Evolutionary conservation across 345 rosid genomes (phyloP).

Genomic region (Mercurialis annua): DNA sequence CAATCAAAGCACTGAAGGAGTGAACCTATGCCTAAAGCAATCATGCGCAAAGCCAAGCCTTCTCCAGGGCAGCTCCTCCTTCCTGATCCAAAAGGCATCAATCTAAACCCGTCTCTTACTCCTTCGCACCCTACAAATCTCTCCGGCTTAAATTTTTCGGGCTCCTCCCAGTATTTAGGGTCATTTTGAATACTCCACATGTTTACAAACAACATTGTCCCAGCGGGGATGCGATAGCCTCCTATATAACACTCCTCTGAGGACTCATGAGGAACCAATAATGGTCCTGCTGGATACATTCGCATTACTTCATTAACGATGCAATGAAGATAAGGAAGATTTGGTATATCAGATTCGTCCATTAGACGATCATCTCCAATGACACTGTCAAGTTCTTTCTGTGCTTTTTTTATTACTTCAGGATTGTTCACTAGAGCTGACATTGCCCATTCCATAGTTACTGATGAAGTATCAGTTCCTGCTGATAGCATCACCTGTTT

Average conservation of each 20-base stretch:
- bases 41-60: conserved; percentile 27
- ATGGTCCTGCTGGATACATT: conserved; percentile 42
- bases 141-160: conserved; percentile 36
- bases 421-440: conserved; percentile 49
- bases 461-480: conserved; percentile 50
- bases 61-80: conserved; percentile 48
- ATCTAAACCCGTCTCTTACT: conserved; percentile 25
- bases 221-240: conserved; percentile 34
- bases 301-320: conserved; percentile 53
- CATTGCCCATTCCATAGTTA: conserved; percentile 58
- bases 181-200: conserved; percentile 41
- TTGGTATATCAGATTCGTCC: conserved; percentile 41
- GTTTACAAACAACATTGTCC: conserved; percentile 40
- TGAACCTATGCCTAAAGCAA: conserved; percentile 27
- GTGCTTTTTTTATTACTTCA: conserved; percentile 37
- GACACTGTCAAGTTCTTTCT: conserved; percentile 38
- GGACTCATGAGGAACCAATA: conserved; percentile 39
- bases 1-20: conserved; percentile 41
- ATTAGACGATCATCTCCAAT: conserved; percentile 36
- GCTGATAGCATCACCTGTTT: conserved; percentile 42
- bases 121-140: conserved; percentile 34
- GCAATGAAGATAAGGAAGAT: conserved; percentile 46
- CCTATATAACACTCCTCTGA: conserved; percentile 32
- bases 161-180: conserved; percentile 37
- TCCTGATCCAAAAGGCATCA: conserved; percentile 43